Evolutionary conservation across 2,329 filamentous ascomycete species (phyloP).

Genomic region (Apiospora kogelbergensis): DNA sequence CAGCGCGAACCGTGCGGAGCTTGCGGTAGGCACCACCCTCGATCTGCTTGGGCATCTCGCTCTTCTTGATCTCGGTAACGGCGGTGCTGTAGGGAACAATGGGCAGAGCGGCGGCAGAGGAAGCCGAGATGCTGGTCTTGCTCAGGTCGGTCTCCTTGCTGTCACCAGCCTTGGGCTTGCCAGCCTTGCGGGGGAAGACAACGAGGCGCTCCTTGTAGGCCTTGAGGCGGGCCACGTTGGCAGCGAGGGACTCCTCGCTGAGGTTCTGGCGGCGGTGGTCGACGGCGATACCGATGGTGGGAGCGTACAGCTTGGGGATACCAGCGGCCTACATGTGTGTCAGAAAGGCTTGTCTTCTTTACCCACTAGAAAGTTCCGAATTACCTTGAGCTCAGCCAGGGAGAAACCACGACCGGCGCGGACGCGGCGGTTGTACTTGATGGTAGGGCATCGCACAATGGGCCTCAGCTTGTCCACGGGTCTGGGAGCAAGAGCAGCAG

Average conservation of each 20-base stretch:
- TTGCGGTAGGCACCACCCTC: conserved; percentile 86
- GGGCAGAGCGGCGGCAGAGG: conserved; percentile 64
- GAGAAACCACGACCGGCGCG: conserved; percentile 97
- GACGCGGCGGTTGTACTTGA: conserved; percentile 99
- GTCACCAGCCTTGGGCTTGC: conserved; percentile 92
- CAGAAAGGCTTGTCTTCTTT: not conserved
- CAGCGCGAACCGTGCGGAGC: conserved; percentile 81
- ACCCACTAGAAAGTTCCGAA: conserved; percentile 21
- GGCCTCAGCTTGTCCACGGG: conserved; percentile 97
- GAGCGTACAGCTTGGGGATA: conserved; percentile 90
- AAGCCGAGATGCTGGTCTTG: conserved; percentile 62
- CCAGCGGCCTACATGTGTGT: conserved; percentile 73
- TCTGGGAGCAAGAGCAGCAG: conserved; percentile 90
- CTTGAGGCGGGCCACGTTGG: conserved; percentile 97
- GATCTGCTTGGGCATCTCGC: conserved; percentile 70
- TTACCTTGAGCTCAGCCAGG: conserved; percentile 96
- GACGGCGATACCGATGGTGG: conserved; percentile 96
- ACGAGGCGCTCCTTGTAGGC: conserved; percentile 96
- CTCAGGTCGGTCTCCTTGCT: conserved; percentile 73
- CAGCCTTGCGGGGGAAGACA: conserved; percentile 93
- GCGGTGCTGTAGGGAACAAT: conserved; percentile 67
- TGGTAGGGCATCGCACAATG: conserved; percentile 92
- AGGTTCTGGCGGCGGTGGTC: conserved; percentile 97
- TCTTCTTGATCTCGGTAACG: conserved; percentile 77
- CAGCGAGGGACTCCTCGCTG: conserved; percentile 88